A percentile compares a stretch with the other conserved stretches of the same genome.
Evolutionary conservation across 1,139 yeast species (phyloP).

Genomic region (Scheffersomyces stambukii): DNA sequence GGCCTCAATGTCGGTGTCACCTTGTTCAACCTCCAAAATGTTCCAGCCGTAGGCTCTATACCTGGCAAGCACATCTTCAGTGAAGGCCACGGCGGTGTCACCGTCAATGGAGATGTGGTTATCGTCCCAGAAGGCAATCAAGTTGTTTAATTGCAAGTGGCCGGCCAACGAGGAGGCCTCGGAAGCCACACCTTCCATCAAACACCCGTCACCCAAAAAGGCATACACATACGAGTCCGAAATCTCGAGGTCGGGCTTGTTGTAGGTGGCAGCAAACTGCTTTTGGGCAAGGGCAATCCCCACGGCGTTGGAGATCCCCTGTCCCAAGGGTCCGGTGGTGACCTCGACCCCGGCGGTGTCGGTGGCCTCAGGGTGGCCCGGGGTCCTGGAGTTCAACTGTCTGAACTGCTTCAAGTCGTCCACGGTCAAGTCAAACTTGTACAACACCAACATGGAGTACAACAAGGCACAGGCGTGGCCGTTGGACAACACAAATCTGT

Average conservation of each 20-base stretch:
- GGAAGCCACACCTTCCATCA: conserved; percentile 97
- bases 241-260: conserved; percentile 74
- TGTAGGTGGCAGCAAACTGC: conserved; percentile 88
- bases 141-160: conserved; percentile 89
- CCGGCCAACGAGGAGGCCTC: conserved; percentile 97
- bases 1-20: conserved; percentile 73
- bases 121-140: conserved; percentile 96
- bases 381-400: conserved; percentile 86
- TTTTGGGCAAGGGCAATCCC: conserved; percentile 96
- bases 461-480: conserved; percentile 96
- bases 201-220: conserved; percentile 96
- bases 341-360: conserved; percentile 91
- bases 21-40: conserved; percentile 70
- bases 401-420: conserved; percentile 92
- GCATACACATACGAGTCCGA: conserved; percentile 74
- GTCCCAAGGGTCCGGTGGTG: conserved; percentile 99
- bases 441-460: conserved; percentile 80
- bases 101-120: conserved; percentile 98
- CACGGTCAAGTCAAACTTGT: conserved; percentile 75
- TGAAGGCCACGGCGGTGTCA: conserved; percentile 83
- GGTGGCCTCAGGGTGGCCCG: conserved; percentile 90
- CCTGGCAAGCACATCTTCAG: conserved; percentile 87
- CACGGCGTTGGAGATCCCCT: conserved; percentile 95
- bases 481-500: conserved; percentile 90
- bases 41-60: conserved; percentile 97